Evolutionary conservation across 306 rosid genomes (phyloP).

Genomic region (Trifolium subterraneum): DNA sequence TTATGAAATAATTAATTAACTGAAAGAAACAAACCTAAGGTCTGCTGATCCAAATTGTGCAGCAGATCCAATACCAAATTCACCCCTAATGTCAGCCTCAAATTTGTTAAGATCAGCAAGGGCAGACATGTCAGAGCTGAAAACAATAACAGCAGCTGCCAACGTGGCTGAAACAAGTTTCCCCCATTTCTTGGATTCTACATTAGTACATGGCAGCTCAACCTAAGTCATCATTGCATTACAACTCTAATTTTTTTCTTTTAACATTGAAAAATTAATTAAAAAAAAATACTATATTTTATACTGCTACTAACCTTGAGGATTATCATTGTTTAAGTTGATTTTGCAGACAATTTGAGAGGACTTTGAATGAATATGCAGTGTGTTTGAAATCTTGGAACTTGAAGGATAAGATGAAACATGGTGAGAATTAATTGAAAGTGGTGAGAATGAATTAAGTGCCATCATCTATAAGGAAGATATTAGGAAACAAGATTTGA

Average conservation of each 20-base stretch:
- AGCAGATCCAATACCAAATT: slow-evolving; percentile 94
- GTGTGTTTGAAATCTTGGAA: slow-evolving; percentile 42
- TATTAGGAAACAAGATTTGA: neutral
- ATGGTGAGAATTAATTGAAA: slow-evolving; percentile 47
- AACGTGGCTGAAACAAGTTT: slow-evolving; percentile 66
- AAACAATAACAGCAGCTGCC: slow-evolving; percentile 69
- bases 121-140: slow-evolving; percentile 68
- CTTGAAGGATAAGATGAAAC: slow-evolving; percentile 51
- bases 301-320: slow-evolving; percentile 28
- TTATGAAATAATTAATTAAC: neutral
- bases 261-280: neutral
- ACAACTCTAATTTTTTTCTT: slow-evolving; percentile 24
- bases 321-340: slow-evolving; percentile 37
- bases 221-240: slow-evolving; percentile 45
- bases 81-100: slow-evolving; percentile 83
- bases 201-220: slow-evolving; percentile 33
- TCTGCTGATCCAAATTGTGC: slow-evolving; percentile 97
- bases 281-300: neutral
- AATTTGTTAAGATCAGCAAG: slow-evolving; percentile 88
- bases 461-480: slow-evolving; percentile 50
- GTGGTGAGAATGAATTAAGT: slow-evolving; percentile 57
- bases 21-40: slow-evolving; percentile 56
- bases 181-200: slow-evolving; percentile 58
- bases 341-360: slow-evolving; percentile 47
- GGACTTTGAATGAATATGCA: slow-evolving; percentile 45